These are phyloP conservation scores for Fusarium siculi DNA, from an alignment of 2,329 filamentous ascomycete genomes.

Conservation along the genomic window DNA sequence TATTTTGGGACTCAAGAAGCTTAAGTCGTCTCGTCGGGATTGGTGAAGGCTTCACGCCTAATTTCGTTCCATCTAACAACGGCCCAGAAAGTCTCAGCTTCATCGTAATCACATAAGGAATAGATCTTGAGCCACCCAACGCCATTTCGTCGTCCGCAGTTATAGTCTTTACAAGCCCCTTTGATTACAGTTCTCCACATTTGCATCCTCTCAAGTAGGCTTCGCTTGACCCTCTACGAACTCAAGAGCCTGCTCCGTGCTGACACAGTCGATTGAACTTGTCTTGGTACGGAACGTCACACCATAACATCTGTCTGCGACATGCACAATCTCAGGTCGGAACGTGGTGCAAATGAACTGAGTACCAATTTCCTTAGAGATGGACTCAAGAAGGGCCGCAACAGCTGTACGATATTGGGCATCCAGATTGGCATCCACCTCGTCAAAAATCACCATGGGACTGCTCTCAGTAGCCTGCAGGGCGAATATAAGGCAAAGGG, in stretches of 20 bases:
- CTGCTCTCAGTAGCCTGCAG: conserved; percentile 97
- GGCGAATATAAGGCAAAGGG: conserved; percentile 97
- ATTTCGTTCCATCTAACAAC: conserved; percentile 28
- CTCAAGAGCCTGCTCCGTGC: conserved; percentile 84
- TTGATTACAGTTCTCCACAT: conserved; percentile 5
- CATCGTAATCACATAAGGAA: conserved; percentile 42
- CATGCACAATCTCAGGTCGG: conserved; percentile 92
- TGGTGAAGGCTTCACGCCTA: conserved; percentile 21
- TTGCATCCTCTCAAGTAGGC: conserved; percentile 39
- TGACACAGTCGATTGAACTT: conserved; percentile 91
- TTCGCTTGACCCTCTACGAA: conserved; percentile 88
- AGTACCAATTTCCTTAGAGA: conserved; percentile 72
- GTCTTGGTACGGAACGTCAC: conserved; percentile 95
- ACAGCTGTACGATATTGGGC: conserved; percentile 98
- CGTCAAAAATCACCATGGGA: conserved; percentile 98
- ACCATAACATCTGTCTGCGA: conserved; percentile 97
- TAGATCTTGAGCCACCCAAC: conserved; percentile 42
- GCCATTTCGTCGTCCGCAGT: conserved; percentile 35
- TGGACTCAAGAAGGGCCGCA: conserved; percentile 84
- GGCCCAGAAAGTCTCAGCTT: conserved; percentile 19
- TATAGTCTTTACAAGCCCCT: conserved; percentile 35
- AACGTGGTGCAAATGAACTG: conserved; percentile 99
- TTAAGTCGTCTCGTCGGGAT: conserved; percentile 24
- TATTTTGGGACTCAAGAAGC: conserved; percentile 4
- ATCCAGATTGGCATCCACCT: conserved; percentile 98